Conservation (phyloP, 2,329 filamentous ascomycete genomes). For the Trematosphaeria pertusa region DNA sequence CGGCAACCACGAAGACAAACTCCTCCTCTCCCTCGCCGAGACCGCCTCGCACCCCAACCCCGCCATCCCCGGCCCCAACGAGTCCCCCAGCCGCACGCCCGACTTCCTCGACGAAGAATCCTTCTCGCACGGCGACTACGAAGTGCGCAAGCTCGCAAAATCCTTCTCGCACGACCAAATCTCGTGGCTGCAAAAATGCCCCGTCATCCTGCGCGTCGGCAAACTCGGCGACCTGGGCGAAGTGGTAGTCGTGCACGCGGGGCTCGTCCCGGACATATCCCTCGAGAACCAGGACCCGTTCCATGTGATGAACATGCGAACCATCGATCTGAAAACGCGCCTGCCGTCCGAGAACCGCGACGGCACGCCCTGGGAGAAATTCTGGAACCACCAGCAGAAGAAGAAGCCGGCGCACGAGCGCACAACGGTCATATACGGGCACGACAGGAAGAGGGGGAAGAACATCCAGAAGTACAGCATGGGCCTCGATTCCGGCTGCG, state of each 20-base stretch:
- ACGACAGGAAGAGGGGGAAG: conserved; percentile 78
- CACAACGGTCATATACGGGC: conserved; percentile 67
- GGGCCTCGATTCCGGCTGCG: conserved; percentile 85
- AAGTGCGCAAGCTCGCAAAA: conserved; percentile 62
- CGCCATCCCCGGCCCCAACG: conserved; percentile 35
- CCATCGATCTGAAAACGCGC: conserved; percentile 69
- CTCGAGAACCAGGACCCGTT: conserved; percentile 76
- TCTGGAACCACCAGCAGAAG: conserved; percentile 57
- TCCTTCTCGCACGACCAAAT: conserved; percentile 67
- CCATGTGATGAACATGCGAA: conserved; percentile 92
- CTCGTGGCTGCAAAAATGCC: conserved; percentile 72
- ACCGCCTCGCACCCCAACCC: conserved; percentile 29
- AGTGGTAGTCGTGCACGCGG: conserved; percentile 82
- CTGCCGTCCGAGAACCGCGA: conserved; percentile 60
- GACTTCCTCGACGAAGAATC: conserved; percentile 38
- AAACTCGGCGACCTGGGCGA: conserved; percentile 65
- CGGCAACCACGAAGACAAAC: conserved; percentile 89
- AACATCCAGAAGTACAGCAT: conserved; percentile 74
- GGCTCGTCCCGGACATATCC: conserved; percentile 77
- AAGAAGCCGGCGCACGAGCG: conserved; percentile 48
- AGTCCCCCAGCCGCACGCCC: conserved; percentile 36
- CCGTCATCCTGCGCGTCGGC: conserved; percentile 80
- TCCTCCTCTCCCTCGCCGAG: conserved; percentile 71
- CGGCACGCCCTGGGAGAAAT: conserved; percentile 72
- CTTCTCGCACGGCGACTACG: conserved; percentile 42